Percentiles rank a stretch among this genome's conserved stretches.
phyloP scores from a whole-genome alignment of 78 protist species.

The Speleostelium caveatum region DNA sequence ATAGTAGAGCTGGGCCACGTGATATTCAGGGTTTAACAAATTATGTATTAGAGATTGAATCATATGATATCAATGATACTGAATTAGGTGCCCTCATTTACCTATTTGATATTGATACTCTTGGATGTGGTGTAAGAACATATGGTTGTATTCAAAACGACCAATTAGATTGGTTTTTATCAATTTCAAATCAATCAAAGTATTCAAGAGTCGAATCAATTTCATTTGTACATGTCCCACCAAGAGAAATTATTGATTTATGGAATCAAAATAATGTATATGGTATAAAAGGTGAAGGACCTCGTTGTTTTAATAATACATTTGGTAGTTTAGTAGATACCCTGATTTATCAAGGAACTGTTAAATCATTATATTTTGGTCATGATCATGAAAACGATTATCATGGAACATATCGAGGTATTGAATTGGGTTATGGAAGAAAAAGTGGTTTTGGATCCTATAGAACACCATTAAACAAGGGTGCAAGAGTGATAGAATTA shows the following conservation, averaged over 20 bases:
- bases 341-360: slow-evolving; percentile 10
- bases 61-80: not conserved
- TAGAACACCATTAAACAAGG: not conserved
- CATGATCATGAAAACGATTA: slow-evolving; percentile 51
- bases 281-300: slow-evolving; percentile 9
- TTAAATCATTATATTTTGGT: slow-evolving; percentile 54
- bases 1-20: too few relatives aligned
- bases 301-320: slow-evolving; percentile 8
- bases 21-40: slow-evolving; percentile 28
- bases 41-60: slow-evolving; percentile 9
- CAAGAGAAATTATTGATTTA: slow-evolving; percentile 17
- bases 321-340: not conserved
- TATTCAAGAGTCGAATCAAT: not conserved
- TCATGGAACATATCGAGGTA: slow-evolving; percentile 27
- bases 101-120: slow-evolving; percentile 27
- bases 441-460: slow-evolving; percentile 39
- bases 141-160: slow-evolving; percentile 49
- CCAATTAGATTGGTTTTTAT: slow-evolving; percentile 49
- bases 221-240: slow-evolving; percentile 55
- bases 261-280: slow-evolving; percentile 34
- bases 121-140: not conserved
- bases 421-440: slow-evolving; percentile 43
- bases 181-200: not conserved
- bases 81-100: slow-evolving; percentile 10
- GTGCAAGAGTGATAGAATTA: slow-evolving; percentile 25